phyloP scores from a whole-genome alignment of 495 filamentous ascomycete genomes.

The Podospora pseudoanserina region DNA sequence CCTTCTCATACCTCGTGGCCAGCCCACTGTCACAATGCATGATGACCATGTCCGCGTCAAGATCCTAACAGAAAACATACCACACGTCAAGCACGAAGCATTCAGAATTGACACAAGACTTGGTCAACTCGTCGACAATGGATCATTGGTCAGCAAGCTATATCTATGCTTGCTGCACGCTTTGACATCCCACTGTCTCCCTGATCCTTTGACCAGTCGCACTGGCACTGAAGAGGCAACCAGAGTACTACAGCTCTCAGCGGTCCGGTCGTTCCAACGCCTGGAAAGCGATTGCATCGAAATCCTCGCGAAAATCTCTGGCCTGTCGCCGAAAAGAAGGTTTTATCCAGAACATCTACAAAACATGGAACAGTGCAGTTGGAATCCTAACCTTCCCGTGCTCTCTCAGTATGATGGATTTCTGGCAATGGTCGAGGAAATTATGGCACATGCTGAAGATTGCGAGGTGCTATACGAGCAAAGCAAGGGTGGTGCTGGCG shows the following conservation, averaged over 20 bases:
- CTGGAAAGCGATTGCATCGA: constrained; percentile 40
- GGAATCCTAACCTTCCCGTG: constrained; percentile 33
- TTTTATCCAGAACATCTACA: constrained; percentile 28
- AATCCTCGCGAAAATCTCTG: constrained; percentile 45
- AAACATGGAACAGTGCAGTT: constrained; percentile 30
- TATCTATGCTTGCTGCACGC: constrained; percentile 58
- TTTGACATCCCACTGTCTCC: constrained; percentile 55
- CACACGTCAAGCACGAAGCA: constrained; percentile 27
- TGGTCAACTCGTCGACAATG: constrained; percentile 48
- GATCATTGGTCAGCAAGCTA: constrained; percentile 52
- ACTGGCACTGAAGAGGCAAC: constrained; percentile 65
- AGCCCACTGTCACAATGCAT: constrained; percentile 19
- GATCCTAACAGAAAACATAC: constrained; percentile 24
- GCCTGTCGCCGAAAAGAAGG: constrained; percentile 46
- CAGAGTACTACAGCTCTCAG: constrained; percentile 45
- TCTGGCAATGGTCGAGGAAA: constrained; percentile 14
- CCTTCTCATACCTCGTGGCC: constrained; percentile 52
- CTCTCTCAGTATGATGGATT: constrained; percentile 54
- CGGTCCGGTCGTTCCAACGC: constrained; percentile 48
- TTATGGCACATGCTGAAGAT: constrained; percentile 10
- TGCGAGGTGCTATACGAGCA: constrained; percentile 8
- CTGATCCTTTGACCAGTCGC: constrained; percentile 52
- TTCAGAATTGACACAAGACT: constrained; percentile 51
- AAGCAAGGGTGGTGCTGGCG: background rate
- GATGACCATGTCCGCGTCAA: constrained; percentile 43